phyloP scores from a whole-genome alignment of 2,329 filamentous ascomycete genomes.

The Aspergillus sojae region DNA sequence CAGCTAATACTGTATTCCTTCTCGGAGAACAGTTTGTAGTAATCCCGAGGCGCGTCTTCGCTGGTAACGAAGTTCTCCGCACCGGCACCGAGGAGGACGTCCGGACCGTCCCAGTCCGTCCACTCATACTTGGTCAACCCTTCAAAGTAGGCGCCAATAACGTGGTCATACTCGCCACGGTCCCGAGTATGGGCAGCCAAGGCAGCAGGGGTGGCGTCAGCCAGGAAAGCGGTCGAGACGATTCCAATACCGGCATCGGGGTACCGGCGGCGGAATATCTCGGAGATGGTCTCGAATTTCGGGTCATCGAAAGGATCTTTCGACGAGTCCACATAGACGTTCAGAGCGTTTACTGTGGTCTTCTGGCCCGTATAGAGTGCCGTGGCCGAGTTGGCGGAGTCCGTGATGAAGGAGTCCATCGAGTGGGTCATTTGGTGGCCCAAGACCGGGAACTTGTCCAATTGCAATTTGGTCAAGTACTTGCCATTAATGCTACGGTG shows the following conservation, averaged over 20 bases:
- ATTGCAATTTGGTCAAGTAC: conserved; percentile 72
- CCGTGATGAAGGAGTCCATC: conserved; percentile 81
- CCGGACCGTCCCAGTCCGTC: conserved; percentile 72
- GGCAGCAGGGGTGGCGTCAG: conserved; percentile 80
- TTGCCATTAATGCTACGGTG: conserved; percentile 84
- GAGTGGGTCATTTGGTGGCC: conserved; percentile 91
- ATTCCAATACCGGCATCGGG: conserved; percentile 60
- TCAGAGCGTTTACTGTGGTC: conserved; percentile 78
- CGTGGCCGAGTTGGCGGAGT: conserved; percentile 82
- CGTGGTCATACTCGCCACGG: conserved; percentile 68
- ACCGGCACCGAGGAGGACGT: conserved; percentile 81
- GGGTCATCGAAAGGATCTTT: conserved; percentile 76
- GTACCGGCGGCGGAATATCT: conserved; percentile 69
- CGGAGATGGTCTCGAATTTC: conserved; percentile 79
- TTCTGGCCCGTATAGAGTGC: conserved; percentile 84
- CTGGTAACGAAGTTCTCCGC: conserved; percentile 77
- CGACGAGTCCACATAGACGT: conserved; percentile 79
- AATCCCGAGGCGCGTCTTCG: conserved; percentile 59
- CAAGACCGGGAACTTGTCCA: conserved; percentile 83
- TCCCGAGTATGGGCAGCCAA: conserved; percentile 72
- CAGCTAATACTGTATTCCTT: conserved; percentile 71
- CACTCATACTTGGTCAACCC: conserved; percentile 80
- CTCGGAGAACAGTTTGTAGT: conserved; percentile 70
- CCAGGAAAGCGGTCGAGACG: conserved; percentile 74
- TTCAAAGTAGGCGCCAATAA: conserved; percentile 76